Evolutionary conservation across 306 rosid genomes (phyloP).

Genomic region (Casuarina cunninghamiana): DNA sequence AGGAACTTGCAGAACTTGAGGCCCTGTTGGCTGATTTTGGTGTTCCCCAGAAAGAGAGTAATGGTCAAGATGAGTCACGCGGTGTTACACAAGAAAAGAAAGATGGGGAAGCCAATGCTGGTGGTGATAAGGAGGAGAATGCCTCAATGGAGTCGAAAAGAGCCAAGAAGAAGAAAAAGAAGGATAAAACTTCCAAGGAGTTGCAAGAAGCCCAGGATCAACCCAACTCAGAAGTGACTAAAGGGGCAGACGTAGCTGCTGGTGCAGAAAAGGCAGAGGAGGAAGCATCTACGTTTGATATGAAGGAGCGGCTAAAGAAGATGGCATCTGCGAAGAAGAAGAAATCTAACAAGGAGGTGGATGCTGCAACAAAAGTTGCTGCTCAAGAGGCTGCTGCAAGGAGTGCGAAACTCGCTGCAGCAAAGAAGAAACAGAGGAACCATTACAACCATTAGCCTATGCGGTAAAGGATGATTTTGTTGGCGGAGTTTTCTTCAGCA

Average conservation of each 20-base stretch:
- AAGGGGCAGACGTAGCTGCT: slow-evolving; percentile 41
- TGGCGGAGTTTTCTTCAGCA: slow-evolving; percentile 30
- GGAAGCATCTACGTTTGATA: slow-evolving; percentile 63
- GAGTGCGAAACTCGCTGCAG: slow-evolving; percentile 79
- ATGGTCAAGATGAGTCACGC: slow-evolving; percentile 62
- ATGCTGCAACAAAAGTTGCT: slow-evolving; percentile 79
- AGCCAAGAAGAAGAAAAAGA: slow-evolving; percentile 92
- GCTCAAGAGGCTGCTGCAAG: slow-evolving; percentile 90
- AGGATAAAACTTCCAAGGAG: slow-evolving; percentile 82
- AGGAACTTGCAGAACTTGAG: slow-evolving; percentile 95
- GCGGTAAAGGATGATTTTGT: slow-evolving; percentile 43
- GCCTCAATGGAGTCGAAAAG: slow-evolving; percentile 53
- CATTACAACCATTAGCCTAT: slow-evolving; percentile 94
- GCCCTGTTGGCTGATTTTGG: slow-evolving; percentile 94
- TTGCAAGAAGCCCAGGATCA: slow-evolving; percentile 65
- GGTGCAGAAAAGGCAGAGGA: slow-evolving; percentile 54
- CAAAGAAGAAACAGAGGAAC: slow-evolving; percentile 91
- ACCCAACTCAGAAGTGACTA: slow-evolving; percentile 41
- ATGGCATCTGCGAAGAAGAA: slow-evolving; percentile 73
- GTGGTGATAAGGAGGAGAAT: slow-evolving; percentile 70
- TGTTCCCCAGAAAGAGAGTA: slow-evolving; percentile 57
- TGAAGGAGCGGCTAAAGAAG: slow-evolving; percentile 88
- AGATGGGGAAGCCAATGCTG: slow-evolving; percentile 47
- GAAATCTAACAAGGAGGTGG: slow-evolving; percentile 86
- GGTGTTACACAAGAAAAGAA: slow-evolving; percentile 57